These are phyloP conservation scores for Sarocladium kiliense DNA, from an alignment of 2,329 filamentous ascomycete genomes.

Conservation along the genomic window DNA sequence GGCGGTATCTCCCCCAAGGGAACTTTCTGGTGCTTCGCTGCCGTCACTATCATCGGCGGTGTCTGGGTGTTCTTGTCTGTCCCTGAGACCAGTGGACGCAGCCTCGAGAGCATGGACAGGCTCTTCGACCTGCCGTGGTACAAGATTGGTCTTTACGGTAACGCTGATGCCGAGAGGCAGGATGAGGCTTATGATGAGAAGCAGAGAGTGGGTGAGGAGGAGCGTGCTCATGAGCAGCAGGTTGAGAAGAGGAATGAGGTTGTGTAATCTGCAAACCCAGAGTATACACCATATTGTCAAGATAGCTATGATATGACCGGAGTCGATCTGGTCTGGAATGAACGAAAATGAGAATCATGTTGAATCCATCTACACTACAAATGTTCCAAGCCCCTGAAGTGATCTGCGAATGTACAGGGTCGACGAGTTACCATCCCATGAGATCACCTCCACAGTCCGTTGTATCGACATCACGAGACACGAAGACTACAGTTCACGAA, in stretches of 20 bases:
- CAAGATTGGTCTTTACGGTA: constrained; percentile 51
- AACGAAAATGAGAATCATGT: no score
- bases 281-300: no score
- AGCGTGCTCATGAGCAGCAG: constrained; percentile 25
- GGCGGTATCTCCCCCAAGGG: constrained; percentile 15
- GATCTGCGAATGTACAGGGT: no score
- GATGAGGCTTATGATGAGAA: constrained; percentile 12
- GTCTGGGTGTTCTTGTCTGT: constrained; percentile 61
- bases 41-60: constrained; percentile 37
- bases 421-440: no score
- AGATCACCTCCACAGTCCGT: no score
- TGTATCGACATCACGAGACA: no score
- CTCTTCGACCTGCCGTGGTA: constrained; percentile 64
- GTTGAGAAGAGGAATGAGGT: constrained; percentile 23
- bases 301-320: no score
- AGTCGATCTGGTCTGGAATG: no score
- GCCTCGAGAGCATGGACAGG: constrained; percentile 56
- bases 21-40: constrained; percentile 15
- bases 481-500: no score
- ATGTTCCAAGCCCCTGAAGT: no score
- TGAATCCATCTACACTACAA: no score
- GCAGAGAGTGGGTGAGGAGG: constrained; percentile 17
- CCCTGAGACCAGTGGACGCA: constrained; percentile 57
- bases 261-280: not conserved
- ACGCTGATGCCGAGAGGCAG: constrained; percentile 20